Evolutionary conservation across 176 grass and related monocot species (phyloP).

Genomic region (Carex scoparia): DNA sequence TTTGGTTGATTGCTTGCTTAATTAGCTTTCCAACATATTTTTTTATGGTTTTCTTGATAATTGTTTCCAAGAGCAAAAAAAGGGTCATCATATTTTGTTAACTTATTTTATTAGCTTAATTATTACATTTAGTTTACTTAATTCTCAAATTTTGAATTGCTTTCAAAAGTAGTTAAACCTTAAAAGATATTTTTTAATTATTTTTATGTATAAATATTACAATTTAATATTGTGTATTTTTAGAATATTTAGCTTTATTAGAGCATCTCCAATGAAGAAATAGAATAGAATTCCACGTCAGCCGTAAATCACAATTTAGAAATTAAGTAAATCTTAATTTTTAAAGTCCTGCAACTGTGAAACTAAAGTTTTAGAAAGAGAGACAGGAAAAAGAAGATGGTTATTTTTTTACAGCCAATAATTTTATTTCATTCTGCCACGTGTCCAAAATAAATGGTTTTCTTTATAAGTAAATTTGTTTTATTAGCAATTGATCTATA

Average conservation of each 20-base stretch:
- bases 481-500: too few relatives aligned
- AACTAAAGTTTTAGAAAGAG: too few relatives aligned
- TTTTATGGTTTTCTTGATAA: not conserved
- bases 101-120: not conserved
- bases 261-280: too few relatives aligned
- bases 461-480: too few relatives aligned
- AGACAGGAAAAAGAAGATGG: too few relatives aligned
- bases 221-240: not conserved
- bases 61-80: not conserved
- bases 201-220: not conserved
- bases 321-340: too few relatives aligned
- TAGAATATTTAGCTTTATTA: not conserved
- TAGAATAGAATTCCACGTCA: too few relatives aligned
- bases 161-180: not conserved
- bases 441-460: too few relatives aligned
- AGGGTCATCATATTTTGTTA: not conserved
- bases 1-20: slow-evolving; percentile 25
- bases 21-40: slow-evolving; percentile 1
- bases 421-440: too few relatives aligned
- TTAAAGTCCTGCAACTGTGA: too few relatives aligned
- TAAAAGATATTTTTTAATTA: not conserved
- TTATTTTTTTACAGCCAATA: too few relatives aligned
- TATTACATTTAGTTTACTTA: not conserved
- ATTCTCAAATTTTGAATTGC: not conserved
- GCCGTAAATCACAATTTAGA: too few relatives aligned